Evolutionary conservation across 345 rosid genomes (phyloP).

Genomic region (Kernera saxatilis): DNA sequence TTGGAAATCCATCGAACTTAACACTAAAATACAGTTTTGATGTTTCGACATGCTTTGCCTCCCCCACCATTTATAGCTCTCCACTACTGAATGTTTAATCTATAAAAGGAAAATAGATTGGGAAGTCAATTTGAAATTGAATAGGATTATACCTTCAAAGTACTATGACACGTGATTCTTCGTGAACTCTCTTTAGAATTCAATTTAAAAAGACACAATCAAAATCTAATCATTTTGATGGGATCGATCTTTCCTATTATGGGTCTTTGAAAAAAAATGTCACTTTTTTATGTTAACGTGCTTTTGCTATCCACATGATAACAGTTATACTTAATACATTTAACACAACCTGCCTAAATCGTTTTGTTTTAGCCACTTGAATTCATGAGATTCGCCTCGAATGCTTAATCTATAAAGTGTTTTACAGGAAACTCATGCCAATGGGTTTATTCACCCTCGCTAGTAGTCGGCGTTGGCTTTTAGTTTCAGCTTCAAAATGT

Average conservation of each 20-base stretch:
- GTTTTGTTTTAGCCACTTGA: too few species aligned
- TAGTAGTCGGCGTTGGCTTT: too few species aligned
- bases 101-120: constrained; percentile 19
- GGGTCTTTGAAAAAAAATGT: not conserved
- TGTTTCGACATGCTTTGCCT: constrained; percentile 49
- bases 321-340: not conserved
- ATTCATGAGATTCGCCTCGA: too few species aligned
- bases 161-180: constrained; percentile 22
- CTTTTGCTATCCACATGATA: not conserved
- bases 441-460: too few species aligned
- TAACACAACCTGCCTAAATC: too few species aligned
- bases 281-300: not conserved
- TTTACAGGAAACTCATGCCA: too few species aligned
- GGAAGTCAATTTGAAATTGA: constrained; percentile 25
- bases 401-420: too few species aligned
- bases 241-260: not conserved
- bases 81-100: constrained; percentile 69
- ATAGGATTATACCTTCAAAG: constrained; percentile 6
- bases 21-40: constrained; percentile 59
- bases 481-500: too few species aligned
- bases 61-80: constrained; percentile 55
- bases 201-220: not conserved
- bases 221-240: constrained; percentile 9
- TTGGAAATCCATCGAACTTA: too few species aligned
- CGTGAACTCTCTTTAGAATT: constrained; percentile 18